Evolutionary conservation across 495 filamentous ascomycete species (phyloP), one percentile per base, ranked within the genome.

Genomic region (Hyaloscypha bicolor): DNA sequence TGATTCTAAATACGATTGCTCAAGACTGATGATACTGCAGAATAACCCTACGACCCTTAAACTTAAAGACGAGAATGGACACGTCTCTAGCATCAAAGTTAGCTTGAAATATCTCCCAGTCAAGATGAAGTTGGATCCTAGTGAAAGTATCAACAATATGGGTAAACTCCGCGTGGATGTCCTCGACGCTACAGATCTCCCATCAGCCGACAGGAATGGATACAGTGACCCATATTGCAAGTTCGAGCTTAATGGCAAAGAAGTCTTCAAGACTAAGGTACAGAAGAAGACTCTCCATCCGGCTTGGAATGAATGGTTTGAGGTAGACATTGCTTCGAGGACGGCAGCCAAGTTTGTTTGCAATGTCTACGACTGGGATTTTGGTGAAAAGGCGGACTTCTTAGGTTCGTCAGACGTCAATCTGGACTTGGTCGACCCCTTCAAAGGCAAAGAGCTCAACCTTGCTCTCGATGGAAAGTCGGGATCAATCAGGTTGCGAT

Each of bases 81-180:
- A 88, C 64, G 76, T 89, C 30, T 94, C 88, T 81, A 93, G 87
- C 73, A 79, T 99, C 75, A 94, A 88, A 62, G 91, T 98, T 71
- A 93, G 90, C 79, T 84, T 97, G 69, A 96, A 96, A 74, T 99
- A 97, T 73, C 89, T 98, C 21, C 95, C 95, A 0, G 86, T 97
- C 58, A 86, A 90, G 78, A 99, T 99, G 95, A 84, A 85, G 63
- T 90, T 99, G 62, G 93, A 98, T 73, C 93, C 94, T 2, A 91
- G 85, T 70, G 95, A 99, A 79, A 96, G 92, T 76, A 97, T 98
- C 82, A 98, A 96, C 85, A 99, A 99, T 79, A 94, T 95, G 89
- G 95, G 95, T 63, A 92, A 86, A 60, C 86, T 99, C 35, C 90
- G 92, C 11, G 91, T 98, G 56, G 93, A 97, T 68, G 82, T 98